Percentiles rank a stretch among this genome's conserved stretches.
Conservation (phyloP, 1,284 basidiomycete species). For the Baeospora myosura region DNA sequence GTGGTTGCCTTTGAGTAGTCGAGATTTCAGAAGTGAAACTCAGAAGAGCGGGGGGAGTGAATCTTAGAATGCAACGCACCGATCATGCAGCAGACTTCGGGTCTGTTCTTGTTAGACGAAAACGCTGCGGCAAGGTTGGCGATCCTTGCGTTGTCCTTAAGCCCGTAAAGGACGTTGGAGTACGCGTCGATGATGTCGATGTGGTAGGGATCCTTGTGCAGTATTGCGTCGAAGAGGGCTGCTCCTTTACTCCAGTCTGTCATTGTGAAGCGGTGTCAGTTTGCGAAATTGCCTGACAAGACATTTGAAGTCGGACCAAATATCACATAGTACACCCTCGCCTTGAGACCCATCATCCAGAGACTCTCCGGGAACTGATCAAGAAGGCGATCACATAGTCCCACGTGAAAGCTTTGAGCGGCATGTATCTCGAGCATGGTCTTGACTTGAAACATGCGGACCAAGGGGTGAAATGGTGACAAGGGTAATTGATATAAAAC, state of each 20-base stretch:
- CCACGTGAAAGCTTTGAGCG: conserved; percentile 75
- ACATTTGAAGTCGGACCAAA: conserved; percentile 74
- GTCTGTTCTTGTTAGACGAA: conserved; percentile 83
- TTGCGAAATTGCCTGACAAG: no score
- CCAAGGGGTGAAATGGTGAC: conserved; percentile 61
- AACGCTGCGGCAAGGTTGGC: conserved; percentile 91
- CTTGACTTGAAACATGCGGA: conserved; percentile 85
- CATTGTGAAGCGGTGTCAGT: no score
- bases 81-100: conserved; percentile 91
- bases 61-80: conserved; percentile 44
- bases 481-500: conserved; percentile 60
- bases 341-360: conserved; percentile 82
- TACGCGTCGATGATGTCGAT: conserved; percentile 96
- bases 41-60: background rate
- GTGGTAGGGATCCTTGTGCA: conserved; percentile 77
- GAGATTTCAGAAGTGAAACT: background rate
- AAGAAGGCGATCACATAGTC: conserved; percentile 72
- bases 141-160: conserved; percentile 82
- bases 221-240: conserved; percentile 15
- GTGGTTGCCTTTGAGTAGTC: conserved; percentile 71
- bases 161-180: conserved; percentile 96
- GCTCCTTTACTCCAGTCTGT: no score
- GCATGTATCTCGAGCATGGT: conserved; percentile 88
- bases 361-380: conserved; percentile 79
- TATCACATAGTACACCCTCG: conserved; percentile 83